Base-by-base conservation (phyloP, 306 rosid species). In the Medicago ruthenica region DNA sequence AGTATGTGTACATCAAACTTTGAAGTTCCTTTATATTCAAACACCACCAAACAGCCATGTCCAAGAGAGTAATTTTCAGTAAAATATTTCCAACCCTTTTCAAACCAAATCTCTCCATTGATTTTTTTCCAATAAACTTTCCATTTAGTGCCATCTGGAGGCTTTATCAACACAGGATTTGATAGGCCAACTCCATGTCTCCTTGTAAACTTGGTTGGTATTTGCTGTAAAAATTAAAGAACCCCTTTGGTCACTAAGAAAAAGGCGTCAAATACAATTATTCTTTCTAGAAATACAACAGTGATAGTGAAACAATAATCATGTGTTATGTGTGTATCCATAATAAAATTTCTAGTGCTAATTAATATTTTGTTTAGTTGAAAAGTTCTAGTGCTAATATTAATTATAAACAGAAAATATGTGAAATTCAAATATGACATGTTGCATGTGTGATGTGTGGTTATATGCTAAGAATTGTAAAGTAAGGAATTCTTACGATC, bases 81-180 rank as follows among this genome's bases (percentile, higher is more conserved):
- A 67, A 67, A 44, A 5, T 1, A 0, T 34, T 45, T 67, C 73
- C 73, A 67, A 45, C 73, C 73, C 13, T 67, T 67, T 44, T 44
- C 9, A 10, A 69, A 69, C 74, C 74, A 69, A 48, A 69, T 40
- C 61, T 51, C 58, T 7, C 24, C 47, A 36, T 76, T 39, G 17
- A 20, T 34, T 6, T 70, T 18, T 1, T 15, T 60, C 76, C 71
- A 78, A 36, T 9, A 10, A 9, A 82, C 47, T 71, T 64, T n/a
- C 85, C 85, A 82, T 22, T 20, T 7, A 17, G 70, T 41, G 1
- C 69, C 69, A 63, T 63, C 24, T 0, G 24, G 69, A 36, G 47
- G 10, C 17, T 66, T 66, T 6, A 66, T 57, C 34, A 71, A 13
- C 57, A 77, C 39, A 22, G 79, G 85, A 34, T 73, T 82, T 31